Base-by-base conservation (phyloP, 2,329 filamentous ascomycete species). In the Ascomycota sp. region DNA sequence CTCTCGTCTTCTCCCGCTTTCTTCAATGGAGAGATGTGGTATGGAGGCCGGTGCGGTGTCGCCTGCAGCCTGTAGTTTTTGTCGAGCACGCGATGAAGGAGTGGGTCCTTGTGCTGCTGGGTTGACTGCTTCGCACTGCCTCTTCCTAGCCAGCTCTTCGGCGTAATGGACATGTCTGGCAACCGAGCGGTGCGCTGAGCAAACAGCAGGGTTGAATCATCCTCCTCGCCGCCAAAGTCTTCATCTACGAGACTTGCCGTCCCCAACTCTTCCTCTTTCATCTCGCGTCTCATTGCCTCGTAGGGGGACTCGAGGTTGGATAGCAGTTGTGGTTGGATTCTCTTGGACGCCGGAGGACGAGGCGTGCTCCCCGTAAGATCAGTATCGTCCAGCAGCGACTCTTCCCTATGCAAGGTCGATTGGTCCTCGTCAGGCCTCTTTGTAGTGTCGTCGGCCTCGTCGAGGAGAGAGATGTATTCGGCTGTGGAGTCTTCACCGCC, bases 51-150 rank as follows among this genome's bases (percentile, higher is more conserved):
- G 40, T 89, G 74, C 0, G 89, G 89, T 8, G 89, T 98, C 5
- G 86, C 82, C 51, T 91, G 81, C 17, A 98, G 65, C 21, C 86
- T 80, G 57, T 92, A 98, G 33, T 79, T 94, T 54, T 91, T 94
- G 59, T 95, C 85, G 5, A 92, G 69, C n/a, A 95, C 64, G 34
- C 78, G 79, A 50, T 95, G 86, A 25, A 98, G 65, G 7, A 95
- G 61, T 3, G 80, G 79, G 45, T 94, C 82, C 35, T 71, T 68
- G 42, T 59, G 43, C 15, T 44, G 42, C 30, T 50, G 47, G 4
- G 36, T 39, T 7, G 51, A 51, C 28, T 50, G 45, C 13, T 60
- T 45, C 36, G 46, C 36, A 30, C 38, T 47, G 21, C 38, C 36
- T 23, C 45, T 33, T 7, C 44, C 36, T 3, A 43, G 42, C 4